A percentile compares a stretch with the other conserved stretches of the same genome.
Evolutionary conservation across 352 stramenopile species (phyloP).

Genomic region (Thalassiosira exigua): DNA sequence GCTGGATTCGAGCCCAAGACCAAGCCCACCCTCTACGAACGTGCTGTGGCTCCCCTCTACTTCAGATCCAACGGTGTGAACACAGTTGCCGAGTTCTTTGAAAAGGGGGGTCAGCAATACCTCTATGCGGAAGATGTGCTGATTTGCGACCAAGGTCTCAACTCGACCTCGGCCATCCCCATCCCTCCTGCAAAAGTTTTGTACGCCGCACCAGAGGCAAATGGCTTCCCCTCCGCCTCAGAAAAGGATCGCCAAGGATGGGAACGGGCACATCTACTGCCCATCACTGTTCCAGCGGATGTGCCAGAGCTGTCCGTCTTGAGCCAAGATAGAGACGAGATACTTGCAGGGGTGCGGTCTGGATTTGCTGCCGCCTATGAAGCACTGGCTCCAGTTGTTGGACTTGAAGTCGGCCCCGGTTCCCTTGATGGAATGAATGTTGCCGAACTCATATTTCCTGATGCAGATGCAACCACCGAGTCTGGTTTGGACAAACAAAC

Average conservation of each 20-base stretch:
- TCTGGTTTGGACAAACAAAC: conserved; percentile 28
- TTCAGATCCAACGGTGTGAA: conserved; percentile 69
- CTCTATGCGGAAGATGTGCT: conserved; percentile 81
- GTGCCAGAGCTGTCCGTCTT: conserved; percentile 64
- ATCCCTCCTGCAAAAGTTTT: conserved; percentile 74
- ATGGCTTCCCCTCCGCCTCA: conserved; percentile 10
- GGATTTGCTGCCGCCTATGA: conserved; percentile 79
- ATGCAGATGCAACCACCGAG: conserved; percentile 18
- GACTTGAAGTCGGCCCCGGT: conserved; percentile 33
- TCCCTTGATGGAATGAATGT: conserved; percentile 41
- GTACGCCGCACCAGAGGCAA: conserved; percentile 55
- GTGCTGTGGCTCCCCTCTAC: conserved; percentile 70
- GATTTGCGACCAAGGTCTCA: conserved; percentile 65
- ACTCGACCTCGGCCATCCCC: conserved; percentile 46
- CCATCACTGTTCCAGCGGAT: conserved; percentile 66
- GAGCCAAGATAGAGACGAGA: conserved; percentile 68
- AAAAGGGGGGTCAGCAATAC: conserved; percentile 80
- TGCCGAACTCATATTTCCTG: conserved; percentile 56
- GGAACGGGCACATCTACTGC: conserved; percentile 73
- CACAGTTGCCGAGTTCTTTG: conserved; percentile 75
- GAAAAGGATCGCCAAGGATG: conserved; percentile 51
- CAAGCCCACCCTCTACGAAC: conserved; percentile 73
- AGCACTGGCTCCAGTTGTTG: conserved; percentile 63
- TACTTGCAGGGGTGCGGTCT: conserved; percentile 69
- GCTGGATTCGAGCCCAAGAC: conserved; percentile 65